These are phyloP conservation scores for Lithospermum erythrorhizon DNA, from an alignment of 257 asterid genomes.

Conservation along the genomic window DNA sequence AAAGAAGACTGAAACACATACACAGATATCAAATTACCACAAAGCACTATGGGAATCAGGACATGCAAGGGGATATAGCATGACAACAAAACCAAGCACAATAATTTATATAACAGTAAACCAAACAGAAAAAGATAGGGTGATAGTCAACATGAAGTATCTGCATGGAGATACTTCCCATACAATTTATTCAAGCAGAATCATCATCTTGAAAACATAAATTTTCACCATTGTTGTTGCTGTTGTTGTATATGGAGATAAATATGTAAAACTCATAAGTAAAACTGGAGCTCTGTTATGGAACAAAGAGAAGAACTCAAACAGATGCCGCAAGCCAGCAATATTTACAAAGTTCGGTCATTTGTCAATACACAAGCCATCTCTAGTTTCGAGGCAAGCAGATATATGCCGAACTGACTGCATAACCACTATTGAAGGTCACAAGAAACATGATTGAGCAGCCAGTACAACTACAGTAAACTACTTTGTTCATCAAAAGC, in stretches of 20 bases:
- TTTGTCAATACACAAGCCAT: not conserved
- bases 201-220: too few species aligned
- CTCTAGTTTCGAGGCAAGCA: not conserved
- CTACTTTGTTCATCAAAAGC: not conserved
- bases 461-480: not conserved
- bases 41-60: not conserved
- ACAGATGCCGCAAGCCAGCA: too few species aligned
- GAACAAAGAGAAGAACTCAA: not conserved
- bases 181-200: too few species aligned
- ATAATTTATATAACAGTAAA: not conserved
- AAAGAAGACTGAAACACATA: not conserved
- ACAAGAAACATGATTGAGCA: not conserved
- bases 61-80: not conserved
- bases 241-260: not conserved
- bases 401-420: not conserved
- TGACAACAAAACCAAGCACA: not conserved
- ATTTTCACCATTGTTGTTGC: too few species aligned
- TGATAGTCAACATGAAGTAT: not conserved
- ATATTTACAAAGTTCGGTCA: not conserved
- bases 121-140: not conserved
- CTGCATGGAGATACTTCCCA: not conserved
- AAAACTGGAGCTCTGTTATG: not conserved
- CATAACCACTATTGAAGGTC: not conserved
- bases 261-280: too few species aligned
- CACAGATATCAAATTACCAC: not conserved